Conservation (phyloP, 2,329 filamentous ascomycete species). For the Talaromyces atroroseus region DNA sequence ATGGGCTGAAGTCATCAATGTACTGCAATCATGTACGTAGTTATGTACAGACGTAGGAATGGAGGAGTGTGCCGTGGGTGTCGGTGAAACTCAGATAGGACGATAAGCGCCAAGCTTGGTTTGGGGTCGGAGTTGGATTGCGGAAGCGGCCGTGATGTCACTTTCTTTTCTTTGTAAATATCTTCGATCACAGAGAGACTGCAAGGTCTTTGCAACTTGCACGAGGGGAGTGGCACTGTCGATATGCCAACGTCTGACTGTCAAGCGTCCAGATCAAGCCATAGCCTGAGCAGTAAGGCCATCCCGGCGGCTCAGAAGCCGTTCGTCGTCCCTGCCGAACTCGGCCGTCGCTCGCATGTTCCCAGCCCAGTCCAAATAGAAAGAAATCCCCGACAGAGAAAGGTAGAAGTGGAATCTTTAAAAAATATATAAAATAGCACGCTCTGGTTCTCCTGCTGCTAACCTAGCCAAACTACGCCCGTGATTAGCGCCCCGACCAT, state of each 20-base stretch:
- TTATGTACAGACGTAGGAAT: background rate
- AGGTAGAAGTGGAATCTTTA: background rate
- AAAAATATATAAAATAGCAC: background rate
- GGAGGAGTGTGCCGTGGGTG: too few relatives aligned
- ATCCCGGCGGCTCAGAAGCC: background rate
- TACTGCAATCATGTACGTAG: background rate
- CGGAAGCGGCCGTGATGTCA: background rate
- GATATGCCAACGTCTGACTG: background rate
- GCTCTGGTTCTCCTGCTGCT: background rate
- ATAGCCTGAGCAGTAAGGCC: background rate
- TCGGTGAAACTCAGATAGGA: too few relatives aligned
- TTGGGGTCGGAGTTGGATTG: background rate
- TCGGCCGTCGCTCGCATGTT: conserved; percentile 3
- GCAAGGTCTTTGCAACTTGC: too few relatives aligned
- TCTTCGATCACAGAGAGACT: background rate
- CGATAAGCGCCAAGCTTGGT: background rate
- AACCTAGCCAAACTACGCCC: background rate
- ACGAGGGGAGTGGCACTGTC: too few relatives aligned
- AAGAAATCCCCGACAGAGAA: background rate
- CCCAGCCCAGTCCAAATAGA: background rate
- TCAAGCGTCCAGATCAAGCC: background rate
- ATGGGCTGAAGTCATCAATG: background rate
- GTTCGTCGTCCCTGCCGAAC: conserved; percentile 6
- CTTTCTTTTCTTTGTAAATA: background rate
- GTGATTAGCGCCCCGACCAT: conserved; percentile 8